Evolutionary conservation across 2,329 filamentous ascomycete species (phyloP).

Genomic region (Cyclaneusma minus): DNA sequence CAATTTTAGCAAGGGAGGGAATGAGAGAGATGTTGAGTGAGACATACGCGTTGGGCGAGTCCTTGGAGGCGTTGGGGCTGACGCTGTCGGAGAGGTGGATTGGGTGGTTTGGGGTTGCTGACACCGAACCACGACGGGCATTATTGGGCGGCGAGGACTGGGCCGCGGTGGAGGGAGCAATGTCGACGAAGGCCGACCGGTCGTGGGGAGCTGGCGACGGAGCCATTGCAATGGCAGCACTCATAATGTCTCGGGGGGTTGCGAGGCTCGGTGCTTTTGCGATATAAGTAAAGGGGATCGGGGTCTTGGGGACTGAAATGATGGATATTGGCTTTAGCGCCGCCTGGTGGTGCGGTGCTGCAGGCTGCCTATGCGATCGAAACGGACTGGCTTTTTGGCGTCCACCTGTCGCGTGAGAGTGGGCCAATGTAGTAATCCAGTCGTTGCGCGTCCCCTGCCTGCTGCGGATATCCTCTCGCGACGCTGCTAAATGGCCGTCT

Average conservation of each 20-base stretch:
- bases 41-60: slow-evolving; percentile 48
- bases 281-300: too few species aligned
- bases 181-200: slow-evolving; percentile 38
- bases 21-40: slow-evolving; percentile 1
- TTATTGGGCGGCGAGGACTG: slow-evolving; percentile 16
- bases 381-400: too few species aligned
- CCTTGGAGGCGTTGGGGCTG: slow-evolving; percentile 38
- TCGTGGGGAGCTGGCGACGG: slow-evolving; percentile 53
- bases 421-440: too few species aligned
- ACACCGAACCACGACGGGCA: slow-evolving; percentile 14
- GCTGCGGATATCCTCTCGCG: too few species aligned
- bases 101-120: slow-evolving; percentile 26
- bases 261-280: too few species aligned
- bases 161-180: slow-evolving; percentile 20
- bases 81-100: slow-evolving; percentile 34
- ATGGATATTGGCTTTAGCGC: too few species aligned
- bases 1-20: slow-evolving; percentile 8
- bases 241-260: slow-evolving; percentile 36
- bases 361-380: too few species aligned
- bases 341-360: too few species aligned
- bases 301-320: too few species aligned
- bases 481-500: too few species aligned
- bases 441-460: too few species aligned
- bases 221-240: slow-evolving; percentile 52
- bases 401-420: too few species aligned